These are phyloP conservation scores for Coemansia sp. DNA, from an alignment of 192 early-diverging fungal genomes.

Conservation along the genomic window DNA sequence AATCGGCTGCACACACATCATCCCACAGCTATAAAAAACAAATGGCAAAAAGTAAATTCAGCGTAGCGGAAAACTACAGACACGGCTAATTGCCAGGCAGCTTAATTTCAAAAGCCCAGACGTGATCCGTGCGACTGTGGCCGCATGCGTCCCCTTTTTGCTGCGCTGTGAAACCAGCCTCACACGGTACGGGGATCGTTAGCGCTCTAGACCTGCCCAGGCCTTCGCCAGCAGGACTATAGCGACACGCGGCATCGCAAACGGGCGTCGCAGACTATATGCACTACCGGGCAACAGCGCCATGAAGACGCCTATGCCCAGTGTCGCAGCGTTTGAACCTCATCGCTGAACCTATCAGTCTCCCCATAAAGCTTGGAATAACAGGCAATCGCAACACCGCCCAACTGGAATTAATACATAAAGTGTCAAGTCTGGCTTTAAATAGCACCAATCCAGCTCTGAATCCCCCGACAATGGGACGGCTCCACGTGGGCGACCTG, in stretches of 20 bases:
- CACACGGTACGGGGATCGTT: slow-evolving; percentile 30
- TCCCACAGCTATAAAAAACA: too few relatives aligned
- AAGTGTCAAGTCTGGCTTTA: not conserved
- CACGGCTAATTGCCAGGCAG: too few relatives aligned
- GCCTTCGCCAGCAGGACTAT: slow-evolving; percentile 39
- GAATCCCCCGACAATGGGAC: not conserved
- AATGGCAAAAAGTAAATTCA: too few relatives aligned
- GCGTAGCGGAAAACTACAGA: too few relatives aligned
- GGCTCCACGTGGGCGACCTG: not conserved
- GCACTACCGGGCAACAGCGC: too few relatives aligned
- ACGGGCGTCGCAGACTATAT: slow-evolving; percentile 21
- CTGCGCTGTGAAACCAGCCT: slow-evolving; percentile 48
- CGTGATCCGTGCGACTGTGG: not conserved
- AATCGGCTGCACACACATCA: too few relatives aligned
- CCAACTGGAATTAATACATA: not conserved
- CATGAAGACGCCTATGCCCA: too few relatives aligned
- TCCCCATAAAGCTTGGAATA: not conserved
- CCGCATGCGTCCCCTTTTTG: slow-evolving; percentile 23
- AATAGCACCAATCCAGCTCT: not conserved
- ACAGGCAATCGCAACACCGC: not conserved
- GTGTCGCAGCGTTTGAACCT: not conserved
- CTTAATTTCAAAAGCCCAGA: too few relatives aligned
- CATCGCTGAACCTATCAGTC: not conserved
- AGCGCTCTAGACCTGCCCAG: slow-evolving; percentile 29
- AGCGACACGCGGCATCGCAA: slow-evolving; percentile 9